These are phyloP conservation scores for Colletotrichum sp. DNA, from an alignment of 2,329 filamentous ascomycete genomes.

Conservation along the genomic window DNA sequence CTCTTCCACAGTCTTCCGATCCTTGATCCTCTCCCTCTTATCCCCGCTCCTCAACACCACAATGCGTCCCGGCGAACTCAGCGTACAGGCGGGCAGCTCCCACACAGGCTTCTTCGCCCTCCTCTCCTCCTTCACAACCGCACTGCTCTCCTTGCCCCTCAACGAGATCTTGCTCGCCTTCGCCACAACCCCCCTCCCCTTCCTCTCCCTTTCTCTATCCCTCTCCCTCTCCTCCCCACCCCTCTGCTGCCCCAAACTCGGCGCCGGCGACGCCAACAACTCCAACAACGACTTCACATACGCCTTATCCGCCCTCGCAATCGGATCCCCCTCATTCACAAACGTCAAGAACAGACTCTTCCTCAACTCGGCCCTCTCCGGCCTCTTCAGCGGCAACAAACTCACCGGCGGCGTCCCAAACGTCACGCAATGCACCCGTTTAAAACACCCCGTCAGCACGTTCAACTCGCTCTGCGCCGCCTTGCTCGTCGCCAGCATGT, in stretches of 20 bases:
- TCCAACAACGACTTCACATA: constrained; percentile 78
- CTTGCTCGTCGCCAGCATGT: constrained; percentile 69
- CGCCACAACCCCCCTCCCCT: background rate
- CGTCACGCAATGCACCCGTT: constrained; percentile 81
- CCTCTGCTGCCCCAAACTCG: constrained; percentile 29
- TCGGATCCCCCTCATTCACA: constrained; percentile 86
- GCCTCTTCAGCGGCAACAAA: constrained; percentile 70
- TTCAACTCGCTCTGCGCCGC: constrained; percentile 71
- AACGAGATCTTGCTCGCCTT: background rate
- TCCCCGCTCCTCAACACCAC: constrained; percentile 67
- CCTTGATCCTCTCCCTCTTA: constrained; percentile 38
- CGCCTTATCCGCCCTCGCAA: constrained; percentile 76
- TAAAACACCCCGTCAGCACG: constrained; percentile 72
- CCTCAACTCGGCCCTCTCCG: constrained; percentile 49
- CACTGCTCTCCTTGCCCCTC: background rate
- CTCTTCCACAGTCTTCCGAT: constrained; percentile 54
- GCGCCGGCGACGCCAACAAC: constrained; percentile 68
- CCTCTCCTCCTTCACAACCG: constrained; percentile 31
- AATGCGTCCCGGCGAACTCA: constrained; percentile 74
- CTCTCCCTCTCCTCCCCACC: background rate
- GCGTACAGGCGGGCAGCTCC: constrained; percentile 68
- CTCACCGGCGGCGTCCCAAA: constrained; percentile 85
- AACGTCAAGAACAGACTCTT: constrained; percentile 82
- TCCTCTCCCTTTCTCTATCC: constrained; percentile 7
- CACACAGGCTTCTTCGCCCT: constrained; percentile 47